Evolutionary conservation across 2,329 filamentous ascomycete genomes (phyloP).

Genomic region (Daldinia sp.): DNA sequence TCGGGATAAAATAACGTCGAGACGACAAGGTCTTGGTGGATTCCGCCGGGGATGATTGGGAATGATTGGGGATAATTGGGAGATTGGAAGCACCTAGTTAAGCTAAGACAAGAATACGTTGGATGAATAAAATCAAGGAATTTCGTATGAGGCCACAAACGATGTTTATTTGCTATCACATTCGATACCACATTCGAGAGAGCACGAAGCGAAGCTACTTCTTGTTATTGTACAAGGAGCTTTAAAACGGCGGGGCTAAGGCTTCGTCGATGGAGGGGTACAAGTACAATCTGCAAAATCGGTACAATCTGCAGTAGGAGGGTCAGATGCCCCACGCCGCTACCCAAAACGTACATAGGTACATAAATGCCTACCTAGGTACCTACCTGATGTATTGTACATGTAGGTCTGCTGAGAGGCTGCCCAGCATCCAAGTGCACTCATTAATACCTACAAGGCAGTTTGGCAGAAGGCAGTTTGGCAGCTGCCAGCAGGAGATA

Average conservation of each 20-base stretch:
- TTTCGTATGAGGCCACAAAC: not conserved
- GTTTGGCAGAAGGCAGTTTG: no score
- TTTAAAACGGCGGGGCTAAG: not conserved
- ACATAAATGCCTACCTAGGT: not conserved
- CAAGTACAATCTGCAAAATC: not conserved
- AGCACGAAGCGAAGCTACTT: not conserved
- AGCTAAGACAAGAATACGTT: not conserved
- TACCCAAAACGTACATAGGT: no score
- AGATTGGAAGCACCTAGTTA: not conserved
- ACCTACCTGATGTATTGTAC: no score
- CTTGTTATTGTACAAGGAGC: not conserved
- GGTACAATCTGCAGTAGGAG: not conserved
- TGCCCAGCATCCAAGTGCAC: no score
- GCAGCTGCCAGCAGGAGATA: constrained; percentile 3
- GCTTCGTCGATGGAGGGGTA: constrained; percentile 1
- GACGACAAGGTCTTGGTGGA: not conserved
- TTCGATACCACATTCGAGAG: no score
- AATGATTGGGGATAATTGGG: no score
- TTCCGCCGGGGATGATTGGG: not conserved
- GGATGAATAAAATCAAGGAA: not conserved
- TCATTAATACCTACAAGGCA: no score
- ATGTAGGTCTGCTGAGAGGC: no score
- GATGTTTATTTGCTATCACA: not conserved
- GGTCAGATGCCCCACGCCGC: not conserved
- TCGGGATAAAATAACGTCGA: not conserved